Conservation (phyloP, 2,329 filamentous ascomycete genomes). For the Rasamsonia emersonii region DNA sequence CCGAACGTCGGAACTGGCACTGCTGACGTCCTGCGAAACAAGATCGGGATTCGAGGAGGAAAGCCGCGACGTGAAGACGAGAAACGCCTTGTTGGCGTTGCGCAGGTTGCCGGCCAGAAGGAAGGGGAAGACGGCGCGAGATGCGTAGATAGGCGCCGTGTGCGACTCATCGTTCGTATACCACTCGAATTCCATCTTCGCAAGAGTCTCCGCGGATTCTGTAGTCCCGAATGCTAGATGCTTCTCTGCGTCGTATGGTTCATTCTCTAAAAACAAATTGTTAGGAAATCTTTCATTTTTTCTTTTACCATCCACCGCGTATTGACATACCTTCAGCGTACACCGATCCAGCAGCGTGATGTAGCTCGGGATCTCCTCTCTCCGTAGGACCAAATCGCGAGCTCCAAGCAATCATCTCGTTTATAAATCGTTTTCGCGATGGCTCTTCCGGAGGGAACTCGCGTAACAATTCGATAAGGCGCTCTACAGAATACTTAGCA, state of each 20-base stretch:
- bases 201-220: constrained; percentile 73
- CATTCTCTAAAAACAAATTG: constrained; percentile 53
- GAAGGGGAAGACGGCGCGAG: constrained; percentile 82
- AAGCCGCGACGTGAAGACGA: constrained; percentile 63
- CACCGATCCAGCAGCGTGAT: constrained; percentile 79
- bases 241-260: constrained; percentile 85
- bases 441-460: constrained; percentile 78
- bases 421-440: constrained; percentile 84
- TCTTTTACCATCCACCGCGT: constrained; percentile 4
- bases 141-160: constrained; percentile 76
- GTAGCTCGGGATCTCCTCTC: constrained; percentile 85
- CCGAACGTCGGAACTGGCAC: constrained; percentile 61
- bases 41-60: constrained; percentile 50
- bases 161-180: constrained; percentile 83
- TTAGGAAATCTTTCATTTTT: constrained; percentile 11
- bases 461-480: constrained; percentile 68
- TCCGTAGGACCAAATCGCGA: constrained; percentile 77
- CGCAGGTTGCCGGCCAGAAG: constrained; percentile 83
- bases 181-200: constrained; percentile 84
- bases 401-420: constrained; percentile 82
- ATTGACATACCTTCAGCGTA: constrained; percentile 62
- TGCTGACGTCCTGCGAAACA: constrained; percentile 73
- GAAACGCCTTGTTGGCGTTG: constrained; percentile 74
- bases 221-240: constrained; percentile 83
- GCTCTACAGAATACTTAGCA: constrained; percentile 36